A percentile compares a stretch with the other conserved stretches of the same genome.
Evolutionary conservation across 176 grass and related monocot genomes (phyloP).

Genomic region (Tillandsia fasciculata): DNA sequence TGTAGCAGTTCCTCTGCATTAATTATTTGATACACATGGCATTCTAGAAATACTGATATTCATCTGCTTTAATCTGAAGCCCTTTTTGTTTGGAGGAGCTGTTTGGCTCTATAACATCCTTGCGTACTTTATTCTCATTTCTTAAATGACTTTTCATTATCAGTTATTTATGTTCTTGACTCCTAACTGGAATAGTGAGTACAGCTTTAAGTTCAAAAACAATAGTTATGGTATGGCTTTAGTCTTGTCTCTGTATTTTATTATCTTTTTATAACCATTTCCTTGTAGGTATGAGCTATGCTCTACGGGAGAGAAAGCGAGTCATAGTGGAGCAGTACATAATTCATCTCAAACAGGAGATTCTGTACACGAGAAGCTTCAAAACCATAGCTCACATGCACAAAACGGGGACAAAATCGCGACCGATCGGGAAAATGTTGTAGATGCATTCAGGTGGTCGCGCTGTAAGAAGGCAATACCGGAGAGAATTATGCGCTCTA

Average conservation of each 20-base stretch:
- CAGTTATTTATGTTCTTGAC: too few relatives aligned
- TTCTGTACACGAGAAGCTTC: constrained; percentile 38
- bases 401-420: constrained; percentile 56
- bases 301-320: constrained; percentile 58
- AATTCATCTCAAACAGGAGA: constrained; percentile 35
- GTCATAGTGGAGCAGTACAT: constrained; percentile 22
- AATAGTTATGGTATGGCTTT: too few relatives aligned
- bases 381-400: constrained; percentile 42
- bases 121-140: neutral
- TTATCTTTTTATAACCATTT: constrained; percentile 1
- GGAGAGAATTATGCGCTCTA: constrained; percentile 46
- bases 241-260: neutral
- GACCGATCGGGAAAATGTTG: constrained; percentile 37
- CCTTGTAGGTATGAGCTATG: constrained; percentile 78
- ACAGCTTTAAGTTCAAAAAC: too few relatives aligned
- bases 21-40: neutral
- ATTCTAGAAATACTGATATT: neutral
- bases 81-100: too few relatives aligned
- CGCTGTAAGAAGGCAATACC: constrained; percentile 79
- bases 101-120: neutral
- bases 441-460: constrained; percentile 76
- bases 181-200: too few relatives aligned
- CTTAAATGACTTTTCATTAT: too few relatives aligned
- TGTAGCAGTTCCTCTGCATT: neutral
- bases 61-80: constrained; percentile 1